Percentiles rank a stretch among this genome's conserved stretches.
These are phyloP conservation scores for Inga laurina DNA, from an alignment of 306 rosid species.

Conservation along the genomic window DNA sequence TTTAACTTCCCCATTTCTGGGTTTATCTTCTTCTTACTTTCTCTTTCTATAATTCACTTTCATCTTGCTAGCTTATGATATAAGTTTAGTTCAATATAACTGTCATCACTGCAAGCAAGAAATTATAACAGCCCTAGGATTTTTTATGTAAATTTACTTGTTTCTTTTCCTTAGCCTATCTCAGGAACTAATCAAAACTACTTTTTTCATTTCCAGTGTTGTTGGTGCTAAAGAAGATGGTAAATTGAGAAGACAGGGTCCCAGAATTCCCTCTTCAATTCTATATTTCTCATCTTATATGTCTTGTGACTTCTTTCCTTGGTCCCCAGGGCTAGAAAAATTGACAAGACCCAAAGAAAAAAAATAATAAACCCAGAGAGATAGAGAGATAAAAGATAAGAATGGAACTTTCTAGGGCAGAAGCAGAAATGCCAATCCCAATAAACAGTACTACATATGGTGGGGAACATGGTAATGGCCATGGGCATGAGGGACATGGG, in stretches of 20 bases:
- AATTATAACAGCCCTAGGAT: not conserved
- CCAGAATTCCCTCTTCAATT: not conserved
- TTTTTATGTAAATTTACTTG: not conserved
- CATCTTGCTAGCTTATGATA: not conserved
- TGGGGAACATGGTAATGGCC: slow-evolving; percentile 38
- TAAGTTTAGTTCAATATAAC: not conserved
- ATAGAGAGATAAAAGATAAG: not conserved
- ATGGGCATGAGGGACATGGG: slow-evolving; percentile 38
- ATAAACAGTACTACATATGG: slow-evolving; percentile 40
- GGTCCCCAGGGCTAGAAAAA: slow-evolving; percentile 15
- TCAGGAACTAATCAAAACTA: not conserved
- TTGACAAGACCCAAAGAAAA: not conserved
- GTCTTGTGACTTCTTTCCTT: not conserved
- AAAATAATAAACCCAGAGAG: slow-evolving; percentile 1
- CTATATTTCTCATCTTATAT: not conserved
- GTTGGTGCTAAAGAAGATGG: slow-evolving; percentile 2
- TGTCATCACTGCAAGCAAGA: slow-evolving; percentile 1
- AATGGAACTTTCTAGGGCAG: slow-evolving; percentile 61
- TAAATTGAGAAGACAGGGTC: slow-evolving; percentile 16
- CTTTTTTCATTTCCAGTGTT: not conserved
- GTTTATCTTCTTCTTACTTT: slow-evolving; percentile 14
- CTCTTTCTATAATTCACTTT: slow-evolving; percentile 16
- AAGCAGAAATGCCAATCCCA: slow-evolving; percentile 61
- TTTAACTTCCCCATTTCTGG: not conserved
- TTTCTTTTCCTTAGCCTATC: not conserved